phyloP scores from a whole-genome alignment of 345 rosid species.

The Ricinus communis region DNA sequence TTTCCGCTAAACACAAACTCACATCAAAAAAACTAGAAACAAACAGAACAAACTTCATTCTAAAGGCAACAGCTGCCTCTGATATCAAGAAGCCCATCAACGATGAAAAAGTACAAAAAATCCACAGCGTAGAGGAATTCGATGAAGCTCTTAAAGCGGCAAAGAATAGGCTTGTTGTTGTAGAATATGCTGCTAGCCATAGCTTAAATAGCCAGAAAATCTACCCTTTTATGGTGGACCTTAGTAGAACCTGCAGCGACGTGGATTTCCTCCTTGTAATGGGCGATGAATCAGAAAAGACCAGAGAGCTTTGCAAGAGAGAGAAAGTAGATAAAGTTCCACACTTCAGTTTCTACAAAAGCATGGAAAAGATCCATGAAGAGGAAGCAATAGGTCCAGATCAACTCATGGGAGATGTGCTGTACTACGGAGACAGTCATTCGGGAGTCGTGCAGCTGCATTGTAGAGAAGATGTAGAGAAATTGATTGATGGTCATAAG shows the following conservation, averaged over 20 bases:
- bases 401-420: slow-evolving; percentile 72
- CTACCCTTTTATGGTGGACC: slow-evolving; percentile 86
- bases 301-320: slow-evolving; percentile 64
- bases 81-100: slow-evolving; percentile 37
- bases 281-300: slow-evolving; percentile 87
- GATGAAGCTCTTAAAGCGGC: slow-evolving; percentile 69
- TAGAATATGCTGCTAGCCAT: slow-evolving; percentile 63
- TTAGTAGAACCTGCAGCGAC: slow-evolving; percentile 77
- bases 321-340: slow-evolving; percentile 79
- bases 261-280: slow-evolving; percentile 75
- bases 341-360: slow-evolving; percentile 87
- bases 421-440: slow-evolving; percentile 93
- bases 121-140: slow-evolving; percentile 71
- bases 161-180: slow-evolving; percentile 70
- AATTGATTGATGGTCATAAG: slow-evolving; percentile 65
- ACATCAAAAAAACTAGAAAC: slow-evolving; percentile 8
- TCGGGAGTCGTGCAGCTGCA: slow-evolving; percentile 81
- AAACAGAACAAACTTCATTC: background rate
- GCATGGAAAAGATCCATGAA: slow-evolving; percentile 85
- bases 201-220: slow-evolving; percentile 52
- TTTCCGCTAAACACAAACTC: slow-evolving; percentile 1
- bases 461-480: slow-evolving; percentile 66
- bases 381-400: slow-evolving; percentile 92
- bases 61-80: slow-evolving; percentile 54
- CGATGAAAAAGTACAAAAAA: slow-evolving; percentile 59